A percentile compares a stretch with the other conserved stretches of the same genome.
phyloP scores from a whole-genome alignment of 2,329 filamentous ascomycete genomes.

The Phyllosticta citrichinensis region DNA sequence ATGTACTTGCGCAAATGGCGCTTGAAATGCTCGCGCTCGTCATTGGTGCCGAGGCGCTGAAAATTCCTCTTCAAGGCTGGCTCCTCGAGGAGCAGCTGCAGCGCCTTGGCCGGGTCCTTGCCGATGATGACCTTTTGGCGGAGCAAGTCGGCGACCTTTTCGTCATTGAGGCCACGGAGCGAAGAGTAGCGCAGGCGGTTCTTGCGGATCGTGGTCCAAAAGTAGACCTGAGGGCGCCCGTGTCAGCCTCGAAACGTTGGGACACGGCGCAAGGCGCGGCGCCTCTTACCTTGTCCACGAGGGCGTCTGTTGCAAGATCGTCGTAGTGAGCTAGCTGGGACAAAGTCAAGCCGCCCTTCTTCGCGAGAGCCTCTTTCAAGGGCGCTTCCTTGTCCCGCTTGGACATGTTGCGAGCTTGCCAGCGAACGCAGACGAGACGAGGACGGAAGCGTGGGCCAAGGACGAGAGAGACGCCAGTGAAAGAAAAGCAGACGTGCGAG shows the following conservation, averaged over 20 bases:
- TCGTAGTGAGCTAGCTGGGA: constrained; percentile 87
- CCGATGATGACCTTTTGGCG: constrained; percentile 60
- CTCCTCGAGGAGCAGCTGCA: constrained; percentile 58
- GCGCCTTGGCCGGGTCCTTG: constrained; percentile 61
- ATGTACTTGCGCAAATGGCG: constrained; percentile 83
- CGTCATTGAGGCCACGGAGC: constrained; percentile 64
- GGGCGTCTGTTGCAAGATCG: constrained; percentile 87
- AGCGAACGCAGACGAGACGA: not conserved
- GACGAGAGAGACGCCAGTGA: not conserved
- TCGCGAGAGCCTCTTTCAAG: constrained; percentile 36
- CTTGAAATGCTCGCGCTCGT: constrained; percentile 78
- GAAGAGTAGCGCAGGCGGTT: constrained; percentile 80
- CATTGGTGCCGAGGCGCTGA: constrained; percentile 56
- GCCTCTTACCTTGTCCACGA: constrained; percentile 79
- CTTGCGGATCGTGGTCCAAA: constrained; percentile 94
- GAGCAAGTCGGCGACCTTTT: constrained; percentile 50
- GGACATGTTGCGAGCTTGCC: constrained; percentile 1
- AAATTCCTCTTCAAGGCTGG: constrained; percentile 67
- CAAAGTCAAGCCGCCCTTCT: constrained; percentile 70
- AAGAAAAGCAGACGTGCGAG: not conserved
- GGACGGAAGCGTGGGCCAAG: not conserved
- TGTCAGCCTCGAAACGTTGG: not conserved
- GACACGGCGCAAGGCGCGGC: not conserved
- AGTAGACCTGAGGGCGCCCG: constrained; percentile 60
- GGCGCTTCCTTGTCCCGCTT: constrained; percentile 24